A percentile compares a stretch with the other conserved stretches of the same genome.
Conservation (phyloP, 2,329 filamentous ascomycete species). For the Harringtonia aguacate region DNA sequence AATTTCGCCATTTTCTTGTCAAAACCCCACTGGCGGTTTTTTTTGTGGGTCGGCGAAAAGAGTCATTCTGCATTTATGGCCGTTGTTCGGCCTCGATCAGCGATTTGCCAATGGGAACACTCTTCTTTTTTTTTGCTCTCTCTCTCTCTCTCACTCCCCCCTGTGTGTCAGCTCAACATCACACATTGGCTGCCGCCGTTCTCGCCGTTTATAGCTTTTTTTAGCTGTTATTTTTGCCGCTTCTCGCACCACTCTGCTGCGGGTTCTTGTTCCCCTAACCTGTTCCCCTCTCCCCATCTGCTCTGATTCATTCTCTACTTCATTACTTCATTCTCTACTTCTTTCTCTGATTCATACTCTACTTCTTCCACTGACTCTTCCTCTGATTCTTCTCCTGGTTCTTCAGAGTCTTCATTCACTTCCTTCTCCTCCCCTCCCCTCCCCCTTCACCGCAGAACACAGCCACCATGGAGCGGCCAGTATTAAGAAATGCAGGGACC, state of each 20-base stretch:
- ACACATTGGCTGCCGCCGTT: too few species aligned
- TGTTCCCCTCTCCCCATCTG: too few species aligned
- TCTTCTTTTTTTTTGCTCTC: constrained; percentile 51
- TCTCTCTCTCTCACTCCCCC: constrained; percentile 47
- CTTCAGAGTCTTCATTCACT: background rate
- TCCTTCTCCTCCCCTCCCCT: background rate
- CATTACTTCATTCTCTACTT: too few species aligned
- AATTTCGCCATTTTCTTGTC: background rate
- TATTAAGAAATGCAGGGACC: constrained; percentile 6
- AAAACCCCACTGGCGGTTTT: background rate
- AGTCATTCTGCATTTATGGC: too few species aligned
- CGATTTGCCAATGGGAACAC: background rate
- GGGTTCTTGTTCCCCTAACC: too few species aligned
- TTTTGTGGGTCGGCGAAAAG: background rate
- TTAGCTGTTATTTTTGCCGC: too few species aligned
- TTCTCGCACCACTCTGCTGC: too few species aligned
- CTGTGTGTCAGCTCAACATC: too few species aligned
- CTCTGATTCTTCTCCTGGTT: background rate
- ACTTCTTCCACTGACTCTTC: background rate
- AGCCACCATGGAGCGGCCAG: constrained; percentile 7
- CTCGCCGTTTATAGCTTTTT: too few species aligned
- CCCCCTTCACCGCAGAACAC: background rate
- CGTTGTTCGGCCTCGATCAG: too few species aligned
- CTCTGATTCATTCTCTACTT: too few species aligned
- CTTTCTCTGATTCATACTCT: too few species aligned